Evolutionary conservation across 768 basidiomycete species (phyloP), one percentile per base, ranked within the genome.

Genomic region (Pleurotus salmoneostramineus): DNA sequence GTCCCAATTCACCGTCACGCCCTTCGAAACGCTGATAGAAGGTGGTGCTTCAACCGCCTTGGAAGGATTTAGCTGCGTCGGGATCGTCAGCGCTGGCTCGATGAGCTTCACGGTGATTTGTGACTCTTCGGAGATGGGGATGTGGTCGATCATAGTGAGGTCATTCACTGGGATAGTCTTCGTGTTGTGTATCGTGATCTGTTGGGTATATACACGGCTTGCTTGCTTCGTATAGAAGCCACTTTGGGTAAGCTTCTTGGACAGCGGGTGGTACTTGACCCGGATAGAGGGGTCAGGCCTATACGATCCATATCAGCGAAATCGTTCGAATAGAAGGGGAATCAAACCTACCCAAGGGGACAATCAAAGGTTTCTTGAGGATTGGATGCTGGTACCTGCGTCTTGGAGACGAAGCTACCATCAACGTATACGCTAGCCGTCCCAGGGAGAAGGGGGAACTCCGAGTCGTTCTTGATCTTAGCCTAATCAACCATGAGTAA

Each of bases 1-100:
- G 34, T 72, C 72, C 76, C 75, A 77, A 56, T 75, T 72, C n/a
- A 71, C 75, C 3, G 64, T 50, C 12, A 77, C 64, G 3, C 68
- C 70, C 0, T 65, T 31, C 4, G 17, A 27, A 15, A 55, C 52
- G 17, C 21, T 55, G 37, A 43, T 33, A 31, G 52, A 37, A 27
- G 21, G 21, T 27, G 21, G 21, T 3, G 31, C n/a, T 11, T 17
- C 17, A 35, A 42, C 6, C 36, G 35, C 17, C 11, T 43, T 40
- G 6, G 35, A 14, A 14, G 35, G 52, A 55, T 14, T 40, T 33
- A 6, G 35, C 32, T 14, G 52, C 17, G 14, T 10, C 17, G 11
- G 52, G n/a, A 3, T 33, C 52, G 27, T 14, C 15, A 7, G 73
- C 56, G 67, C 70, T 17, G 73, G 74, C 61, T 64, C 78, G 36